Conservation (phyloP, 2,329 filamentous ascomycete species). For the Penicillium italicum region DNA sequence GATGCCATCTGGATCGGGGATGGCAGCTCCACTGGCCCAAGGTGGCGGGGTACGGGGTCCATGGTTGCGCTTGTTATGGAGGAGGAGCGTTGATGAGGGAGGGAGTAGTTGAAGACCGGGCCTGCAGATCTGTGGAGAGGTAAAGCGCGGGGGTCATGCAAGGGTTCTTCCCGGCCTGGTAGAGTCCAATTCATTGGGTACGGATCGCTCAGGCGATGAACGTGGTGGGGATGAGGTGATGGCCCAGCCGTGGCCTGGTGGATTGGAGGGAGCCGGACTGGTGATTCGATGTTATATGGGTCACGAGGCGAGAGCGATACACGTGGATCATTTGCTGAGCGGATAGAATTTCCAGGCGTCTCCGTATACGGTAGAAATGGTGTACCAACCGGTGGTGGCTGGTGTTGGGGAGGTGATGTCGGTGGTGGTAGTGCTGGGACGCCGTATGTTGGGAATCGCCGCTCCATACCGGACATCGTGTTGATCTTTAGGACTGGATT, state of each 20-base stretch:
- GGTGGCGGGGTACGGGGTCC: constrained; percentile 24
- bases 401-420: constrained; percentile 35
- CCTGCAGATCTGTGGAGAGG: constrained; percentile 24
- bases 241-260: constrained; percentile 30
- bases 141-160: constrained; percentile 23
- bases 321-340: constrained; percentile 26
- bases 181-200: constrained; percentile 30
- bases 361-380: constrained; percentile 31
- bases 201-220: constrained; percentile 35
- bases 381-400: constrained; percentile 21
- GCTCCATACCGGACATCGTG: constrained; percentile 23
- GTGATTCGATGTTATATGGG: constrained; percentile 28
- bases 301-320: constrained; percentile 28
- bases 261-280: constrained; percentile 38
- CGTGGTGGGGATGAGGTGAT: constrained; percentile 20
- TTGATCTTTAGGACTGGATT: constrained; percentile 25
- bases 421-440: constrained; percentile 28
- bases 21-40: constrained; percentile 18
- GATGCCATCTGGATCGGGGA: constrained; percentile 15
- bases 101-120: constrained; percentile 27
- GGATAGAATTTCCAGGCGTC: constrained; percentile 22
- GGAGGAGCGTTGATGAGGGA: constrained; percentile 25
- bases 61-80: constrained; percentile 21
- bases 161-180: constrained; percentile 22
- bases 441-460: constrained; percentile 28